Base-by-base conservation (phyloP, 129 eudicot species). In the Saussurea involucrata region DNA sequence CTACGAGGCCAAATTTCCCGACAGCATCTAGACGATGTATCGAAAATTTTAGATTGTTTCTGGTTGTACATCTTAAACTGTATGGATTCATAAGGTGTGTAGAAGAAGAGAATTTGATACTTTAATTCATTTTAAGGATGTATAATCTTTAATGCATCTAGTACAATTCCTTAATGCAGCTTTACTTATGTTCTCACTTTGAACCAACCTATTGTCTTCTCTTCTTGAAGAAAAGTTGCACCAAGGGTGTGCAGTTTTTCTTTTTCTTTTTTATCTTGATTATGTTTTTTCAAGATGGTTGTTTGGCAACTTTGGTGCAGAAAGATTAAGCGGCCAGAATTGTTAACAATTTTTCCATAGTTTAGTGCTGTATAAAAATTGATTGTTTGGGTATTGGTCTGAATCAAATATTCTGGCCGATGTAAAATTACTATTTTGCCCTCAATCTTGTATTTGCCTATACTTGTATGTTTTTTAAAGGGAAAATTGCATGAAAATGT, bases 1-100 rank as follows among this genome's bases (percentile, higher is more conserved):
- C 76, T 91, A 91, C 18, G 93, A 88, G 74, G 86, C 84, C 66
- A 91, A 83, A 81, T 91, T 91, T 78, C 97, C 93, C 0, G 89
- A 82, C 25, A 88, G 93, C 88, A 57, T 81, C 61, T 88, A 86
- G 76, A 31, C 7, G 78, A 13, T 34, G 55, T 57, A 69, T 0
- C 13, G 24, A 60, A 60, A 60, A 22, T 6, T 60, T 21, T 60
- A 13, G 24, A 25, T 31, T 76, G 73, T 29, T 76, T 76, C 67
- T 57, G 18, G 71, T 53, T 75, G 70, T 80, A 60, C 68, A 34
- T 66, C 15, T 65, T 74, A 34, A 78, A 73, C 22, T 53, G 61
- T 80, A 37, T 67, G 73, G 72, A 53, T 78, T 65, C 40, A 15
- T 65, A 71, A 71, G 72, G 83, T 72, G 83, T 79, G 78, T 71